Evolutionary conservation across 192 early-diverging fungal species (phyloP), one percentile per base, ranked within the genome.

Genomic region (Mortierella alpina): DNA sequence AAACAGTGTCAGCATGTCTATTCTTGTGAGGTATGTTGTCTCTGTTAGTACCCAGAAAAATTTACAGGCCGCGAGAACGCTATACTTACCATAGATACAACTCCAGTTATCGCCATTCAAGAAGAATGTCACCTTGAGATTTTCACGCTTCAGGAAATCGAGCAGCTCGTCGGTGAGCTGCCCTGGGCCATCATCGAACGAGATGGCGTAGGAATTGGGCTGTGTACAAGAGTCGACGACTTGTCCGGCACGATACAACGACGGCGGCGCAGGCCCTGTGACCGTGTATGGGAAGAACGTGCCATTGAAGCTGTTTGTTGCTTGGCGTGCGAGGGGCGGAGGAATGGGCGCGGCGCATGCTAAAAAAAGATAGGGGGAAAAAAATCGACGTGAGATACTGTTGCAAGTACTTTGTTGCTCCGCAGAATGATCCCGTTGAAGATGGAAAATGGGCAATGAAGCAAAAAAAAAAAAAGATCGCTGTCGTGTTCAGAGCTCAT

Each of bases 91-190:
- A 47, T 86, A 75, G 9, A 88, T 81, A 51, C 77, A 84, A 13
- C 51, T 63, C 53, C 51, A 84, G 64, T 86, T 78, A 22, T 79
- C 57, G 17, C 93, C 93, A 54, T 88, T 84, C 48, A 94, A 86
- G 68, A 89, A 92, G 68, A 94, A 94, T 0, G 93, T 92, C 2
- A 86, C 91, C 59, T 91, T 92, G 49, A 92, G 58, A n/a, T 83
- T 61, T 6, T 80, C 66, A 40, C 80, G 45, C 9, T 88, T 73
- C n/a, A 94, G 64, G 5, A 66, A 79, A 66, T 90, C 87, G 2
- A 93, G 72, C 10, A 94, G 49, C 14, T 69, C 73, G 14, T 81
- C 68, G 11, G 92, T 92, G 50, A 76, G 71, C 23, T 83, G 64
- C 39, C 64, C 85, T 22, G 91, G 91, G 22, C 91, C 91, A 85